phyloP scores from a whole-genome alignment of 805 yeast genomes.

The Yamadazyma sp. region DNA sequence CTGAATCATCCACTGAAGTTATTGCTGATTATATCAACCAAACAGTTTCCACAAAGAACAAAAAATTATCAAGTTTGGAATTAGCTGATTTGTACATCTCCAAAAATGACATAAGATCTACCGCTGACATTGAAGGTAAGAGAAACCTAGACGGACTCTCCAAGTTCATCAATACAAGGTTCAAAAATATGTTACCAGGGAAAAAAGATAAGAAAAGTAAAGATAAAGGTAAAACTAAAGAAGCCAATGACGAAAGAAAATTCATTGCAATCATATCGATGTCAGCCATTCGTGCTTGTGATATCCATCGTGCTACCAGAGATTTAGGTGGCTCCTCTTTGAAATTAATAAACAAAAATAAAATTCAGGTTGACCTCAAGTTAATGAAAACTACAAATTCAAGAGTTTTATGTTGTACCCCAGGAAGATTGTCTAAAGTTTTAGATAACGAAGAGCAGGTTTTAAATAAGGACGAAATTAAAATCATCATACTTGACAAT shows the following conservation, averaged over 20 bases:
- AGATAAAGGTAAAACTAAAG: conserved; percentile 24
- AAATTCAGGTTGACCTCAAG: conserved; percentile 59
- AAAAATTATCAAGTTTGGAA: conserved; percentile 73
- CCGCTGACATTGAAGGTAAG: conserved; percentile 50
- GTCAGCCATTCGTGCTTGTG: conserved; percentile 88
- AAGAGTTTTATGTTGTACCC: conserved; percentile 59
- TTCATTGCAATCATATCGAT: conserved; percentile 56
- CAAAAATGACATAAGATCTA: conserved; percentile 56
- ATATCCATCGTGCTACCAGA: conserved; percentile 63
- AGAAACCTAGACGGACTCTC: conserved; percentile 57
- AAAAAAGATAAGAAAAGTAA: conserved; percentile 19
- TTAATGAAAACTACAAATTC: conserved; percentile 42
- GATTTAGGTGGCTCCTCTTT: conserved; percentile 51
- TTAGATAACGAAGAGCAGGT: conserved; percentile 42
- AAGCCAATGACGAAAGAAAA: conserved; percentile 30
- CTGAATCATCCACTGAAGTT: conserved; percentile 48
- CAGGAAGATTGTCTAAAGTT: conserved; percentile 54
- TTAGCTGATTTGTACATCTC: conserved; percentile 61
- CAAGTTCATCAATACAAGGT: conserved; percentile 50
- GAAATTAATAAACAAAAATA: conserved; percentile 74
- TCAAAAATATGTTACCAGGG: conserved; percentile 44
- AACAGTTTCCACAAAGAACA: conserved; percentile 55
- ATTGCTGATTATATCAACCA: conserved; percentile 68
- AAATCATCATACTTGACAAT: conserved; percentile 57
- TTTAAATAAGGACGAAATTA: conserved; percentile 42